phyloP scores from a whole-genome alignment of 441 rosid genomes.

The Eruca vesicaria region DNA sequence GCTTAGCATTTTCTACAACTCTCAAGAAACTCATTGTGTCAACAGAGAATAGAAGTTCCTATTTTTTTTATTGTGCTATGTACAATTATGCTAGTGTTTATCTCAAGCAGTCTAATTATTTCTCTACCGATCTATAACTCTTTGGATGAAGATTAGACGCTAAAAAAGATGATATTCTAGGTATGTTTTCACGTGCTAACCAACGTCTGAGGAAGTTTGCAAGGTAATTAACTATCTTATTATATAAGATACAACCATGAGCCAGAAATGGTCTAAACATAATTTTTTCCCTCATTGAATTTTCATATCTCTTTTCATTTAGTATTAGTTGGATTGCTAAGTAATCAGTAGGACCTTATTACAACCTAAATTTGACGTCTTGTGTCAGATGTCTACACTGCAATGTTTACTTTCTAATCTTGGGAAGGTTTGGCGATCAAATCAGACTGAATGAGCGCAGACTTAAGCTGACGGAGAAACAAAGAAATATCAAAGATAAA shows the following conservation, averaged over 20 bases:
- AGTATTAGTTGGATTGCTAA: not conserved
- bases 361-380: not conserved
- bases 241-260: not conserved
- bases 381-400: not conserved
- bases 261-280: not conserved
- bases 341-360: not conserved
- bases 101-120: not conserved
- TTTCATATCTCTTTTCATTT: not conserved
- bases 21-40: slow-evolving; percentile 35
- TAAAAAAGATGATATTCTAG: not conserved
- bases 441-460: not conserved
- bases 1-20: slow-evolving; percentile 82
- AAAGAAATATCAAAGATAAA: not conserved
- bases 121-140: not conserved
- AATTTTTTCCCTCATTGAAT: not conserved
- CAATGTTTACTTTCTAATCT: not conserved
- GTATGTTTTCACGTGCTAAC: not conserved
- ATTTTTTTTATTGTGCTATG: not conserved
- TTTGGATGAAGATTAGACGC: not conserved
- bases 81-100: not conserved
- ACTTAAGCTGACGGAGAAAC: not conserved
- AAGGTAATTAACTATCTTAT: not conserved
- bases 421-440: not conserved
- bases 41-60: not conserved
- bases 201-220: not conserved